A percentile compares a stretch with the other conserved stretches of the same genome.
These are phyloP conservation scores for Fusarium papillatum DNA, from an alignment of 2,329 filamentous ascomycete species.

Conservation along the genomic window DNA sequence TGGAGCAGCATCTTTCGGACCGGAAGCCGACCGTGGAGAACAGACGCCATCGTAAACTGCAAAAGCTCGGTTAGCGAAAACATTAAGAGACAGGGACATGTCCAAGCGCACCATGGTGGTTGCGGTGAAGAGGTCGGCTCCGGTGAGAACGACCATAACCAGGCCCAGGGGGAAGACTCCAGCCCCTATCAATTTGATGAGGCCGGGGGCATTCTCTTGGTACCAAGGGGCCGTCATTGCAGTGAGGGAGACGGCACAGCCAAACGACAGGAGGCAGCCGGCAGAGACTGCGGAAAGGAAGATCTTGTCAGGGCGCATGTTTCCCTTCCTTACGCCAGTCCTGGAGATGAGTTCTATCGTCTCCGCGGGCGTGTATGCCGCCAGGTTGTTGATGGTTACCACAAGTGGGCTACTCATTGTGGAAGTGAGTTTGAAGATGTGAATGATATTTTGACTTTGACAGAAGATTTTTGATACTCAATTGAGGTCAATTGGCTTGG, in stretches of 20 bases:
- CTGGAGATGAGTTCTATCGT: conserved; percentile 40
- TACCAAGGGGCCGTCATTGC: conserved; percentile 41
- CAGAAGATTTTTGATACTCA: not conserved
- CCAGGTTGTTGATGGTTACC: conserved; percentile 30
- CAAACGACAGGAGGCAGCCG: conserved; percentile 35
- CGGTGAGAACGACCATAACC: conserved; percentile 36
- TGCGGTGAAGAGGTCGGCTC: conserved; percentile 38
- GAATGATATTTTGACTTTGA: not conserved
- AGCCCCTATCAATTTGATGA: conserved; percentile 38
- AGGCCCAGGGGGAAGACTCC: conserved; percentile 37
- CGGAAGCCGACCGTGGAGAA: conserved; percentile 33
- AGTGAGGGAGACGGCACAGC: conserved; percentile 39
- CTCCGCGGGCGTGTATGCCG: conserved; percentile 39
- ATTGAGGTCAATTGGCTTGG: not conserved
- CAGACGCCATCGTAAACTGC: conserved; percentile 41
- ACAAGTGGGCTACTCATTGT: conserved; percentile 35
- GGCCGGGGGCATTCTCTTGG: conserved; percentile 38
- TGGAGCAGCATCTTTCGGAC: conserved; percentile 43
- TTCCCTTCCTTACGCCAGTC: conserved; percentile 37
- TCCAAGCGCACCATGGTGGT: conserved; percentile 32
- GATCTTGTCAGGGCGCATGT: conserved; percentile 37
- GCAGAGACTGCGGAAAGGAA: conserved; percentile 36
- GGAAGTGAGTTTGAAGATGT: not conserved
- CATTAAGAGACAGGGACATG: rapidly evolving
- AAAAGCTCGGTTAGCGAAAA: not conserved